Evolutionary conservation across 768 basidiomycete species (phyloP).

Genomic region (Mrakia frigida): DNA sequence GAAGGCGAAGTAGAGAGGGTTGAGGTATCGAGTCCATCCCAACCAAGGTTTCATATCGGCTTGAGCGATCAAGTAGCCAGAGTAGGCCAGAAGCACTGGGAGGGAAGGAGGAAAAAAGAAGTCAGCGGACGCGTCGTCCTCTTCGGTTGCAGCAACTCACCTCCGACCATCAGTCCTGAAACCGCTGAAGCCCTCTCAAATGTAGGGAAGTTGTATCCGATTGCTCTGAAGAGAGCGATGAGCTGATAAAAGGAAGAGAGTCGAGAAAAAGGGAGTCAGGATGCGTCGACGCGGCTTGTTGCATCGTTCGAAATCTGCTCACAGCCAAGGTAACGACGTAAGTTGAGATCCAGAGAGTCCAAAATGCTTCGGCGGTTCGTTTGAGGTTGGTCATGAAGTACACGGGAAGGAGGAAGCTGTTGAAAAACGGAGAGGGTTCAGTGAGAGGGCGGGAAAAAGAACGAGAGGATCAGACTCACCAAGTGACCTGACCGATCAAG

Average conservation of each 20-base stretch:
- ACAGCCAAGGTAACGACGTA: not conserved
- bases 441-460: not conserved
- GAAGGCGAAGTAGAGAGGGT: slow-evolving; percentile 71
- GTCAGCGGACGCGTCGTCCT: too few species aligned
- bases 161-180: slow-evolving; percentile 24
- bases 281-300: not conserved
- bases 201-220: slow-evolving; percentile 29
- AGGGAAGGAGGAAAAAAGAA: not conserved
- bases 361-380: slow-evolving; percentile 17
- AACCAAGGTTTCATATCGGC: slow-evolving; percentile 72
- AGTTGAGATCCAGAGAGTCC: slow-evolving; percentile 29
- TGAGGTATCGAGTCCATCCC: slow-evolving; percentile 63
- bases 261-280: not conserved
- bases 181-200: slow-evolving; percentile 30
- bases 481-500: slow-evolving; percentile 40
- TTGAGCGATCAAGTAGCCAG: not conserved
- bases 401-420: slow-evolving; percentile 47
- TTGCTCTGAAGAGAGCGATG: slow-evolving; percentile 27
- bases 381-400: slow-evolving; percentile 29
- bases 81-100: not conserved
- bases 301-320: too few species aligned
- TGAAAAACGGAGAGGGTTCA: not conserved
- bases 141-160: too few species aligned
- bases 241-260: slow-evolving; percentile 3
- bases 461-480: not conserved